These are phyloP conservation scores for Alternaria conjuncta DNA, from an alignment of 2,329 filamentous ascomycete genomes.

Conservation along the genomic window DNA sequence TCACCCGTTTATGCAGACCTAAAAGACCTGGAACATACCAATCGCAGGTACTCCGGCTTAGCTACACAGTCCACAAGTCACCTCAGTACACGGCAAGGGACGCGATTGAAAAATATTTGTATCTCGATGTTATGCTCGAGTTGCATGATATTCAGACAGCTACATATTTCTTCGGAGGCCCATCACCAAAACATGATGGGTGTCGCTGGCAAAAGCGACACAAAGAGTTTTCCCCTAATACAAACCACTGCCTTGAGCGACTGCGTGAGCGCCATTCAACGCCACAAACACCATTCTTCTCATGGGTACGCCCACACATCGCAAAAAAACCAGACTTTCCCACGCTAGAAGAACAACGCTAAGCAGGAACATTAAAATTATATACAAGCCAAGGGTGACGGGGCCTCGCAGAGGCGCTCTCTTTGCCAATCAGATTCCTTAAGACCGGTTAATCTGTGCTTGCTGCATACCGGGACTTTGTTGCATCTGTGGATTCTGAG, in stretches of 20 bases:
- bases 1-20: neutral
- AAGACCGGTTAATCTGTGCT: slow-evolving; percentile 36
- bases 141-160: slow-evolving; percentile 17
- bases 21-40: neutral
- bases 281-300: slow-evolving; percentile 18
- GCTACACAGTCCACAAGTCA: neutral
- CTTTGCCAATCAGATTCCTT: slow-evolving; percentile 6
- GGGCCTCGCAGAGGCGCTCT: slow-evolving; percentile 24
- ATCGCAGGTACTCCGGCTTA: neutral
- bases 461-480: slow-evolving; percentile 44
- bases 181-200: neutral
- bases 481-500: slow-evolving; percentile 45
- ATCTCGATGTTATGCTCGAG: slow-evolving; percentile 11
- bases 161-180: slow-evolving; percentile 4
- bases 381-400: slow-evolving; percentile 34
- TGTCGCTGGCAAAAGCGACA: slow-evolving; percentile 7
- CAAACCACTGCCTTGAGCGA: neutral
- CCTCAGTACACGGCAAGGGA: neutral
- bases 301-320: neutral
- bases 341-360: slow-evolving; percentile 21
- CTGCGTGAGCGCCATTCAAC: slow-evolving; percentile 11
- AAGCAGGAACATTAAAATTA: slow-evolving; percentile 37
- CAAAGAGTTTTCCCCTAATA: neutral
- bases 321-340: slow-evolving; percentile 1
- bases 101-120: neutral